These are phyloP conservation scores for Geoglossum cookeanum DNA, from an alignment of 2,329 filamentous ascomycete genomes.

Conservation along the genomic window DNA sequence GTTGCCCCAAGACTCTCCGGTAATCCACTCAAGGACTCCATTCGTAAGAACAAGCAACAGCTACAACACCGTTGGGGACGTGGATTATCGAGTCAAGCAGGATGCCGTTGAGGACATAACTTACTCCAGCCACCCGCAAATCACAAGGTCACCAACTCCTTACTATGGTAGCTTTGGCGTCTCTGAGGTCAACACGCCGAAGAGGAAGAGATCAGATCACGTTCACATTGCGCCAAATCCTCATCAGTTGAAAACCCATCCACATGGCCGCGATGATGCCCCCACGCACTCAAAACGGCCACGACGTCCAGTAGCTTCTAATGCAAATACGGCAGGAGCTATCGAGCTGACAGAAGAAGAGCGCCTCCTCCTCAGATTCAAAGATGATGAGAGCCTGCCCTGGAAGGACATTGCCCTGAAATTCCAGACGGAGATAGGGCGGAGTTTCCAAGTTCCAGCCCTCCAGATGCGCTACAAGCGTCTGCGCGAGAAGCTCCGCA, in stretches of 20 bases:
- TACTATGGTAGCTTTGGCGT: conserved; percentile 2
- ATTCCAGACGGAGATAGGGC: conserved; percentile 29
- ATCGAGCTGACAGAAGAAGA: conserved; percentile 30
- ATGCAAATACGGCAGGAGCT: neutral
- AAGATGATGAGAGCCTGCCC: conserved; percentile 31
- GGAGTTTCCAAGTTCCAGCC: conserved; percentile 30
- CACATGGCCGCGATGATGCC: conserved; percentile 2
- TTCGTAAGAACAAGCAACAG: neutral
- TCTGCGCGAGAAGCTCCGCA: conserved; percentile 29
- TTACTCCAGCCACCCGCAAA: neutral
- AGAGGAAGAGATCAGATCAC: neutral
- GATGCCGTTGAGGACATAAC: neutral
- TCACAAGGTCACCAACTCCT: neutral
- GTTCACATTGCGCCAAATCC: conserved; percentile 1
- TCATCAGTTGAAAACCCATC: neutral
- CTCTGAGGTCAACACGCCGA: neutral
- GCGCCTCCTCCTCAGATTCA: conserved; percentile 28
- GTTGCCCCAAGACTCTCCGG: neutral
- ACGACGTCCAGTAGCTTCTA: neutral
- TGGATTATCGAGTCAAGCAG: neutral
- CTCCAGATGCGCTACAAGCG: conserved; percentile 36
- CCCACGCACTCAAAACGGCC: neutral
- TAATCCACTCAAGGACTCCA: neutral
- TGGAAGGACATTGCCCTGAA: conserved; percentile 35
- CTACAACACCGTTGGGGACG: neutral